Conservation (phyloP, 805 yeast genomes). For the Isabelozyma pseudorhagii region DNA sequence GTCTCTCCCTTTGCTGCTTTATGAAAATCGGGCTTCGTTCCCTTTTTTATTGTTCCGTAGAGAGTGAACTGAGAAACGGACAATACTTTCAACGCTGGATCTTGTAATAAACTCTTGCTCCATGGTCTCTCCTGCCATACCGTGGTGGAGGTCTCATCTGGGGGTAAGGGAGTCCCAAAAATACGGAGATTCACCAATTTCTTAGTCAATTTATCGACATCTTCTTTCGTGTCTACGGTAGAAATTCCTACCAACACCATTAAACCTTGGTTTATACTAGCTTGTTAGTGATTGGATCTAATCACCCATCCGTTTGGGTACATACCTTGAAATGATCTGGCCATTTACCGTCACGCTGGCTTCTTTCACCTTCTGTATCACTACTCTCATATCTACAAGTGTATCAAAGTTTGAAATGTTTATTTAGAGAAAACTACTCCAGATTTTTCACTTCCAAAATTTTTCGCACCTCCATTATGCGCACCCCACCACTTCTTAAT, state of each 20-base stretch:
- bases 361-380: constrained; percentile 81
- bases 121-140: constrained; percentile 64
- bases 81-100: constrained; percentile 67
- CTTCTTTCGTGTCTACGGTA: constrained; percentile 71
- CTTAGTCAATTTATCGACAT: constrained; percentile 63
- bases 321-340: constrained; percentile 59
- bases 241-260: constrained; percentile 84
- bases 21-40: constrained; percentile 94
- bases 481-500: constrained; percentile 4
- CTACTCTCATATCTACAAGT: constrained; percentile 65
- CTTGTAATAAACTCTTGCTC: constrained; percentile 62
- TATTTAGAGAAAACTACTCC: neutral
- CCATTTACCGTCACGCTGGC: constrained; percentile 88
- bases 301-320: neutral
- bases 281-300: neutral
- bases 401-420: neutral
- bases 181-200: constrained; percentile 65
- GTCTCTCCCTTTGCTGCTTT: constrained; percentile 77
- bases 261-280: constrained; percentile 63
- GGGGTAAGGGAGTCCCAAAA: constrained; percentile 59
- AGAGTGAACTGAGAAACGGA: constrained; percentile 93
- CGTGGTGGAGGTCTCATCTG: constrained; percentile 41
- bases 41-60: constrained; percentile 81
- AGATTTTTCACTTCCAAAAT: neutral
- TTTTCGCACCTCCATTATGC: no score